Base-by-base conservation (phyloP, 192 early-diverging fungal species). In the Podochytrium sp. region DNA sequence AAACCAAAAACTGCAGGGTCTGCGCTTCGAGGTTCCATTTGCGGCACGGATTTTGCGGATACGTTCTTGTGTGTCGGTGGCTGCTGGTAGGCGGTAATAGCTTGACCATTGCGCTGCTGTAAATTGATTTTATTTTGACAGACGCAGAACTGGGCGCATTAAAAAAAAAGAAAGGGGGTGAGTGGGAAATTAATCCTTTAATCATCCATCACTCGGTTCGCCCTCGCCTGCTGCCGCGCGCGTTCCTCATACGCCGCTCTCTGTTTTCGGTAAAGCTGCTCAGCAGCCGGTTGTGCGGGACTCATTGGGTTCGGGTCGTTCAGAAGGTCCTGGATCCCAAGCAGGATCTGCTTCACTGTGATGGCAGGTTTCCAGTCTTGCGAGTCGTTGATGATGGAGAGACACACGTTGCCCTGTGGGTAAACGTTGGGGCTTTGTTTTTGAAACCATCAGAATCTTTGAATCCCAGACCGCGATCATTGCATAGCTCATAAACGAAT, bases 331-430 rank as follows among this genome's bases (percentile, higher is more conserved):
- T 83, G 95, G 58, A 98, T 92, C 43, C 95, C 96, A 25, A 96
- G 82, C 50, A 98, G 76, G 73, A 98, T 96, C 90, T 98, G 96
- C 65, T 97, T 98, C 56, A 98, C 82, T 5, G 94, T 97, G 61
- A 98, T 95, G n/a, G 93, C 89, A 4, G 79, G 79, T 61, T 84
- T 79, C 79, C 80, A 84, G 63, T 82, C 96, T 66, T 96, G 90
- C 14, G 96, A 94, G 49, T 93, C 95, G 66, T 96, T 95, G 58
- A 98, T 77, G 71, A 98, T 97, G 1, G 94, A 95, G 50, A 98
- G 81, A 64, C 96, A 97, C 20, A 98, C 94, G 2, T 94, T 97
- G 65, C 97, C 97, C 1, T 94, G 95, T 25, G 96, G 96, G 73
- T 96, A 98, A 29, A 97, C 90, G 71, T 98, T 98, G 1, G 96